Evolutionary conservation across 495 filamentous ascomycete genomes (phyloP), one percentile per base, ranked within the genome.

Genomic region (Elasticomyces elasticus): DNA sequence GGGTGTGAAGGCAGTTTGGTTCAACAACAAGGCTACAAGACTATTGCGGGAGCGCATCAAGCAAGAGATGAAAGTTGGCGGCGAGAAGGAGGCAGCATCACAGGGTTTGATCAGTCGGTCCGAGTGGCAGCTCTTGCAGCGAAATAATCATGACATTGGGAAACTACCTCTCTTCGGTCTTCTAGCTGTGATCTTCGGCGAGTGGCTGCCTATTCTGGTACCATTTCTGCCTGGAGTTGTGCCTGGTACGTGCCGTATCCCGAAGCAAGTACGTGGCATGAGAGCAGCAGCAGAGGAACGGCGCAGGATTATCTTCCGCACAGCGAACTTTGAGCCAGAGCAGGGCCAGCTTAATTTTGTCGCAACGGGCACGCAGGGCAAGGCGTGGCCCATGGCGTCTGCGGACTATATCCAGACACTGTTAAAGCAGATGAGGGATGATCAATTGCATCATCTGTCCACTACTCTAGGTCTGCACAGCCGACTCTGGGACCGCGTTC

Each of bases 191-290:
- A 41, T 94, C 33, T 87, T 82, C 64, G 92, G 87, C 2, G 91
- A 96, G 64, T 81, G 92, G 65, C 87, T 88, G 6, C 88, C 90
- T 0, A 57, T 96, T 1, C 65, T 92, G 6, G 67, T 65, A 33
- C 66, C 84, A 5, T 71, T 85, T n/a, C 68, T 90, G 17, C 79
- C 79, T 5, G 70, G 72, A 7, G 67, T 87, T 30, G 84, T 92
- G 13, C 91, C 91, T 0, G 77, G 74, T 51, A 85, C 87, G 0
- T 94, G 90, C 64, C 78, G 88, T 1, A 81, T 95, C 10, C 92
- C 92, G 0, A 64, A 62, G 35, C 91, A 96, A 68, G 62, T 85
- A 0, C 69, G 71, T 13, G 73, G 74, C n/a, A 74, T 85, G 33
- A 68, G 79, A 25, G 55, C 63, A 33, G 67, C 71, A 46, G 64